Conservation (phyloP, 352 stramenopile species). For the Plasmopara muralis region DNA sequence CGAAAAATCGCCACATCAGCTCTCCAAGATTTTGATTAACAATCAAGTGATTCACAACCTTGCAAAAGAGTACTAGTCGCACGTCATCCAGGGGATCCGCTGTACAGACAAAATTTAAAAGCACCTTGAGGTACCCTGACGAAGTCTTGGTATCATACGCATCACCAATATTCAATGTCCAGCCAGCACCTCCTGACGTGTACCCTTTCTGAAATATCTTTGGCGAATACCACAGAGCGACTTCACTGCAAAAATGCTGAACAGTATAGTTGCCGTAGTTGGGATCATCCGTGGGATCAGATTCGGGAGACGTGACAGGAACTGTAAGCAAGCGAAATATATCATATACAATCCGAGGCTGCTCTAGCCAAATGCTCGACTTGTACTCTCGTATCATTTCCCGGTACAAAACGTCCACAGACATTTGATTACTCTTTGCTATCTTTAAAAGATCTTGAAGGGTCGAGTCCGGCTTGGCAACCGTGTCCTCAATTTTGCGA, state of each 20-base stretch:
- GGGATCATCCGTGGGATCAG: constrained; percentile 34
- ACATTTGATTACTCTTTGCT: constrained; percentile 56
- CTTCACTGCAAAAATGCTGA: constrained; percentile 81
- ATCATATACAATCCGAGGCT: constrained; percentile 78
- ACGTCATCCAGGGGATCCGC: constrained; percentile 65
- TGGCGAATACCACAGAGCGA: constrained; percentile 66
- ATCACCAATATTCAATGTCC: constrained; percentile 32
- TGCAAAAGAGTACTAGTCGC: constrained; percentile 78
- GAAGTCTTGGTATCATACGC: constrained; percentile 46
- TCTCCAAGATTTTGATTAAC: constrained; percentile 59
- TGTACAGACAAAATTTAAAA: constrained; percentile 79
- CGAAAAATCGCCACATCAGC: constrained; percentile 63
- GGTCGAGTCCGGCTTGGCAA: constrained; percentile 49
- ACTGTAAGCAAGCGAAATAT: constrained; percentile 67
- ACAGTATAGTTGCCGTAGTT: constrained; percentile 79
- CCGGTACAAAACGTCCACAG: constrained; percentile 68
- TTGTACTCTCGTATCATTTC: constrained; percentile 71
- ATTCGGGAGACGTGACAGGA: constrained; percentile 27
- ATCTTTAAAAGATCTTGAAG: constrained; percentile 60
- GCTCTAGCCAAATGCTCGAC: constrained; percentile 62
- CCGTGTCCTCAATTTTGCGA: constrained; percentile 75
- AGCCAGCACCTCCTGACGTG: constrained; percentile 26
- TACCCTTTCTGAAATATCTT: constrained; percentile 69
- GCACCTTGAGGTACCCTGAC: constrained; percentile 67
- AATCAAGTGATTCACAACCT: constrained; percentile 81